Evolutionary conservation across 345 rosid genomes (phyloP), one percentile per base, ranked within the genome.

Genomic region (Pseudoturritis turrita): DNA sequence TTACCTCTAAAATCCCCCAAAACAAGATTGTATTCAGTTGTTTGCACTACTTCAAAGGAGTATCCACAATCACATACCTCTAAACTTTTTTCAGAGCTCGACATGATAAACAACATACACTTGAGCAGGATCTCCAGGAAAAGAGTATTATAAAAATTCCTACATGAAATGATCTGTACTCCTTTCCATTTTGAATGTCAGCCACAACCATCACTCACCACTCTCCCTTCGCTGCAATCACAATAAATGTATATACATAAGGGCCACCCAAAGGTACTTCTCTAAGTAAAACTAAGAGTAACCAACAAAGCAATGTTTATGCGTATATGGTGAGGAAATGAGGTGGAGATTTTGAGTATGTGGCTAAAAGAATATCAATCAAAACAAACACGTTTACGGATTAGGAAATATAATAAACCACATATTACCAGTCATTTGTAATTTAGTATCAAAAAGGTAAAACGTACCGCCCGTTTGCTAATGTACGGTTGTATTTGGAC

Each of bases 381-480:
- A 36, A 40, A 72, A 53, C 39, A 55, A 41, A 46, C 37, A 33
- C 0, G 11, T 23, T 22, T 21, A 7, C 37, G n/a, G 22, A 4
- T n/a, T 25, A 19, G 55, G 23, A 33, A 33, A 35, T 18, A 15
- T 4, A 14, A 13, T 36, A 33, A 47, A 49, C 14, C 2, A 9
- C 9, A 44, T 21, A 70, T 11, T n/a, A 53, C 13, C 62, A 29
- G 33, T 46, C 50, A 28, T 28, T 19, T 10, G 29, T 60, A 50
- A 22, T 21, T 43, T 29, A 67, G 28, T 58, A 29, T 21, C 11
- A 47, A 29, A 61, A 53, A 68, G 55, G 70, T 1, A 44, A 60
- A 52, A 45, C 73, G 10, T 80, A 88, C 99, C 89, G 77, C 82
- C 68, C 87, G 77, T 80, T 92, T 90, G 85, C 96, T 88, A 72